Base-by-base conservation (phyloP, 441 rosid genomes). In the Arabidopsis lyrata region DNA sequence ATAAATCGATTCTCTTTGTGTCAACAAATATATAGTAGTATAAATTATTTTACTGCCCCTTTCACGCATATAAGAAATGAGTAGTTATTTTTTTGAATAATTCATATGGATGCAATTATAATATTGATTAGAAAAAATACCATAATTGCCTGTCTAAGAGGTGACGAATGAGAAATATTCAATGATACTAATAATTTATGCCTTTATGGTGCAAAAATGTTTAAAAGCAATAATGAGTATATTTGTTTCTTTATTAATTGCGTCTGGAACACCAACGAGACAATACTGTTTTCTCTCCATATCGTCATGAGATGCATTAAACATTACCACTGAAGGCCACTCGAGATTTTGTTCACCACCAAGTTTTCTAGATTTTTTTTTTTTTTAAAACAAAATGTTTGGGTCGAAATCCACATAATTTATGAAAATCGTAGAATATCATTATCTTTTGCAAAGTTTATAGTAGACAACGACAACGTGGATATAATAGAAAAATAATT, bases 291-390 rank as follows among this genome's bases (percentile, higher is more conserved):
- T 29, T 48, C 49, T 58, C 76, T 13, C 10, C 27, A 24, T 24
- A 24, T 24, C 27, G 27, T 24, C 4, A 24, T 24, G 4, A 22
- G 3, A 22, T 24, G 52, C 80, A 48, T 57, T 63, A 62, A 70
- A 76, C 76, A 64, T 56, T 36, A 27, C 66, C 69, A 49, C 62
- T 32, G 44, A 53, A 67, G 60, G 70, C 18, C 41, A 60, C 44
- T 69, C 66, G n/a, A 68, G 58, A 63, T 62, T 53, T 63, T 68
- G 45, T 68, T 44, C 59, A 63, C 75, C 79, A 62, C 48, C 60
- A 63, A 39, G 65, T 63, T 76, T 53, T 63, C 13, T 41, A 50
- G 4, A n/a, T 4, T 1, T 44, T 29, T 0, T 44, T 44, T 42
- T 55, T 15, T 1, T 14, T 20, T 10, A 2, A 22, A 2, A 24